These are phyloP conservation scores for Pterulicium gracile DNA, from an alignment of 1,284 basidiomycete species.

Conservation along the genomic window DNA sequence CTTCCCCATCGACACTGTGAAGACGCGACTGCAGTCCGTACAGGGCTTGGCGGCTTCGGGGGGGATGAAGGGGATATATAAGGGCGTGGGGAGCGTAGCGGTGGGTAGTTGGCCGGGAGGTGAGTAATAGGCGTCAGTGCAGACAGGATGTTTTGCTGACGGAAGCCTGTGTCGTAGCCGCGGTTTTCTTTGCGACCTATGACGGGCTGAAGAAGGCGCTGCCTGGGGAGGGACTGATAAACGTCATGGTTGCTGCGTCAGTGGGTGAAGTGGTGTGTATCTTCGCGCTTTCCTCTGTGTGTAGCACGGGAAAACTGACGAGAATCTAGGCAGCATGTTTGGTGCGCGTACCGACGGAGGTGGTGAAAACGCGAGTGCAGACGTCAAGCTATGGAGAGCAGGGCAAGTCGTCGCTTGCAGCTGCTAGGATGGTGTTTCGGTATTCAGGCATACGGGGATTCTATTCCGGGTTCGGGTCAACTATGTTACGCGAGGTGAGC, in stretches of 20 bases:
- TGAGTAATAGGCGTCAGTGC: constrained; percentile 30
- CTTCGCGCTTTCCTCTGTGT: constrained; percentile 11
- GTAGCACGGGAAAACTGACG: no score
- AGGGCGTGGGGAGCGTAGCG: constrained; percentile 89
- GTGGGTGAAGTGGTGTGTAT: constrained; percentile 70
- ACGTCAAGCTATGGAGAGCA: constrained; percentile 56
- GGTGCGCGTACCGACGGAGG: constrained; percentile 89
- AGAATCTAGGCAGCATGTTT: constrained; percentile 72
- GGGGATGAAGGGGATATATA: constrained; percentile 89
- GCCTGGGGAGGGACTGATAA: constrained; percentile 61
- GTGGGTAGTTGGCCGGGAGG: constrained; percentile 95
- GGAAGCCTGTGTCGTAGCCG: constrained; percentile 43
- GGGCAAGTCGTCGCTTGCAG: constrained; percentile 32
- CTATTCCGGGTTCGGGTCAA: constrained; percentile 73
- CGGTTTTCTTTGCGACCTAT: constrained; percentile 93
- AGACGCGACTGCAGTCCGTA: constrained; percentile 85
- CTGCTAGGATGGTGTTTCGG: constrained; percentile 36
- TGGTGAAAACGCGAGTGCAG: constrained; percentile 83
- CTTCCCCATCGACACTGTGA: constrained; percentile 95
- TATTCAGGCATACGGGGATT: constrained; percentile 60
- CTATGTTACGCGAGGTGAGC: constrained; percentile 66
- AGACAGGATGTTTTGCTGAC: constrained; percentile 1
- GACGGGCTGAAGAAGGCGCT: constrained; percentile 76
- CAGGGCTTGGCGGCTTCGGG: constrained; percentile 84
- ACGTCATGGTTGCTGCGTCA: constrained; percentile 76